Evolutionary conservation across 179 eudicot species (phyloP).

Genomic region (Amaranthus tricolor): DNA sequence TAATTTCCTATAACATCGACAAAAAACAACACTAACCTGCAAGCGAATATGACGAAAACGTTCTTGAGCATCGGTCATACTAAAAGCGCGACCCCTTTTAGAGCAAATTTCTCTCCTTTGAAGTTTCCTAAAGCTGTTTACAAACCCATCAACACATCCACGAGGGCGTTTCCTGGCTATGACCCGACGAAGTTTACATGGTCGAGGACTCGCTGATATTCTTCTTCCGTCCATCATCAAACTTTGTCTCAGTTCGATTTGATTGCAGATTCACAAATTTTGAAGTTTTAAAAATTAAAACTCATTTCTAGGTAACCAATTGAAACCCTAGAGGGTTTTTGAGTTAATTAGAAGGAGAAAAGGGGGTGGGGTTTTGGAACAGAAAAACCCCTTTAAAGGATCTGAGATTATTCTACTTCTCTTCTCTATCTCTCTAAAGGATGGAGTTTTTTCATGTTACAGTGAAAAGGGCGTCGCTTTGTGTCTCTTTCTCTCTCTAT

Average conservation of each 20-base stretch:
- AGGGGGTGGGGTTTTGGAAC: constrained; percentile 7
- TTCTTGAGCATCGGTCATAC: constrained; percentile 79
- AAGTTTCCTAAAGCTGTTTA: constrained; percentile 75
- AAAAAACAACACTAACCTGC: constrained; percentile 46
- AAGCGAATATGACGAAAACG: constrained; percentile 71
- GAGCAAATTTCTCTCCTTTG: constrained; percentile 83
- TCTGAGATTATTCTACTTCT: constrained; percentile 4
- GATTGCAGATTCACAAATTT: neutral
- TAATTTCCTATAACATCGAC: neutral
- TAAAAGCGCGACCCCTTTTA: constrained; percentile 61
- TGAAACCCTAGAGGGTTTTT: constrained; percentile 20
- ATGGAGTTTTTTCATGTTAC: neutral
- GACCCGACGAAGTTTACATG: constrained; percentile 61
- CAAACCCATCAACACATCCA: constrained; percentile 59
- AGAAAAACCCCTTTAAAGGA: neutral
- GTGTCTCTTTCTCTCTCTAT: neutral
- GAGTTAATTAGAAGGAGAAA: constrained; percentile 6
- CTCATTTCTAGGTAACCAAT: constrained; percentile 6
- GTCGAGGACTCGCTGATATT: constrained; percentile 79
- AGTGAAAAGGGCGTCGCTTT: constrained; percentile 5
- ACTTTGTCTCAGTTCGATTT: neutral
- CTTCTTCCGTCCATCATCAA: constrained; percentile 69
- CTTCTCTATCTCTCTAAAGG: constrained; percentile 9
- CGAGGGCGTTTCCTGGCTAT: constrained; percentile 70
- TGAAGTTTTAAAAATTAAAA: constrained; percentile 2